Conservation (phyloP, 257 asterid species). For the Solanum habrochaites region DNA sequence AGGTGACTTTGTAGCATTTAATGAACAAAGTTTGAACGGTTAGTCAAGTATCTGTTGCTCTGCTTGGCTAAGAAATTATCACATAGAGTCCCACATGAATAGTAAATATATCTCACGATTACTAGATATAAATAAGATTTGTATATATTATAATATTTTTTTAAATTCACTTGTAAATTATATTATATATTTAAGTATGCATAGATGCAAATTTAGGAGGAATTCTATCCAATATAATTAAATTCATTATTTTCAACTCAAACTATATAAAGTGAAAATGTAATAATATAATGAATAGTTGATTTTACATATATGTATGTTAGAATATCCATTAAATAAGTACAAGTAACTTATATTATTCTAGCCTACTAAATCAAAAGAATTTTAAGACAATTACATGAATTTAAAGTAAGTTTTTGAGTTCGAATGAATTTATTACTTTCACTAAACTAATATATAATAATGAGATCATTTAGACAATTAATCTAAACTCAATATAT, state of each 20-base stretch:
- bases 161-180: accelerated
- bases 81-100: neutral
- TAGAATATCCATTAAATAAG: too few species aligned
- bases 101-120: neutral
- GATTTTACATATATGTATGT: neutral
- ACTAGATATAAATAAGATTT: too few species aligned
- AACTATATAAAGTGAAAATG: neutral
- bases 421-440: neutral
- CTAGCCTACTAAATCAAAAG: neutral
- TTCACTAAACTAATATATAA: neutral
- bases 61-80: neutral
- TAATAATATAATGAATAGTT: neutral
- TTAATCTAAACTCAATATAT: neutral
- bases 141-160: neutral
- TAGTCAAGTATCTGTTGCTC: neutral
- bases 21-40: neutral
- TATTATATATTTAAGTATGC: too few species aligned
- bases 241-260: neutral
- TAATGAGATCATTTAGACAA: neutral
- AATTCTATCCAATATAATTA: neutral
- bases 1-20: neutral
- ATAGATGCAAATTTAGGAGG: neutral
- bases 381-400: neutral
- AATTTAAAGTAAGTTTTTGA: neutral
- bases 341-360: neutral